Evolutionary conservation across 208 protist species (phyloP), one percentile per base, ranked within the genome.

Genomic region (Trypanosoma conorhini): DNA sequence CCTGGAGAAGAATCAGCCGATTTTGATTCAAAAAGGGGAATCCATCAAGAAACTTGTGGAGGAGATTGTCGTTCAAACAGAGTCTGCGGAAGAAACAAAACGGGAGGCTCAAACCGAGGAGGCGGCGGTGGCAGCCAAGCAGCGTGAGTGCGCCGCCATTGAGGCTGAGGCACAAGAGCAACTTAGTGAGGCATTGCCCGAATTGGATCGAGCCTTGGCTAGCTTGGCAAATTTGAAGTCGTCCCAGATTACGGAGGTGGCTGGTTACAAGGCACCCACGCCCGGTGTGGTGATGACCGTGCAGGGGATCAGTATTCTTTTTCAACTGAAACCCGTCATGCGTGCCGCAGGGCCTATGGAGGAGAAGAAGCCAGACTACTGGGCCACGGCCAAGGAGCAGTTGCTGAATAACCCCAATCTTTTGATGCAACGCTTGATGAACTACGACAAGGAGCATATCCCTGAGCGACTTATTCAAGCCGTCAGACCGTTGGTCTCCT

Each of bases 271-370:
- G 72, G 88, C 87, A 10, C 98, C 98, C 2, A 98, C 98, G 9
- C 72, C 83, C 1, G 97, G 97, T 74, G 98, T 99, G 0, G 87
- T 98, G 44, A 92, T 99, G 83, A 98, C 98, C 15, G 97, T 99
- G 93, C 95, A 99, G 74, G 97, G 98, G 12, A 98, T 99, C 65
- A 99, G 97, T 80, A 99, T 99, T 72, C 84, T 99, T 68, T 97
- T 97, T 67, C 96, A 98, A 72, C 97, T 99, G 42, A 96, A 97
- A 72, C 88, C 98, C 21, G 85, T 97, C 51, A 97, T 99, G 87
- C 88, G 97, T 56, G 89, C 95, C 15, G 88, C 93, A 38, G 98
- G 87, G 74, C 93, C 98, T 28, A 96, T 99, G 90, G 91, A 95
- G 63, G 88, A 98, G 56, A 96, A 99, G 72, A 97, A 97, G 60